These are phyloP conservation scores for Lycium barbarum DNA, from an alignment of 257 asterid genomes.

Conservation along the genomic window DNA sequence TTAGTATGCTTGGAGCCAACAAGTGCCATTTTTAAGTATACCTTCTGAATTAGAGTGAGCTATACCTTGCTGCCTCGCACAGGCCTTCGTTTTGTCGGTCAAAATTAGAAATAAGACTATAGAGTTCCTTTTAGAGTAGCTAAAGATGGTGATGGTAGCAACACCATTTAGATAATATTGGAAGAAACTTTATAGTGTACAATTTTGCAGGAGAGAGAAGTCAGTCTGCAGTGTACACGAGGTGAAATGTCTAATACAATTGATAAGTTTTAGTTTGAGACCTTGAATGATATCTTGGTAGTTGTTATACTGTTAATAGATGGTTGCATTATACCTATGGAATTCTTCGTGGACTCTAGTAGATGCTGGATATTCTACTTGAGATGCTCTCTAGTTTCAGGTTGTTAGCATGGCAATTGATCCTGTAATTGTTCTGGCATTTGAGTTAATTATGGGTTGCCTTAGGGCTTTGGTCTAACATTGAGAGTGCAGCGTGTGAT, in stretches of 20 bases:
- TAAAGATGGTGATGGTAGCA: conserved; percentile 14
- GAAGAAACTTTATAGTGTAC: neutral
- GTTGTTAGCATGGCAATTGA: too few species aligned
- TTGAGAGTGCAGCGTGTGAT: neutral
- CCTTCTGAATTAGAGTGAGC: neutral
- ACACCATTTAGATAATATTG: neutral
- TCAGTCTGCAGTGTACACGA: neutral
- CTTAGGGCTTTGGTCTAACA: too few species aligned
- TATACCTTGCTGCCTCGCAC: neutral
- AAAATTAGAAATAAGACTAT: neutral
- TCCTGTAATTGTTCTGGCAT: neutral
- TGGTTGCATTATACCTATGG: neutral
- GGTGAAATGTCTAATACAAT: neutral
- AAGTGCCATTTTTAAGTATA: neutral
- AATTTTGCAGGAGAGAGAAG: neutral
- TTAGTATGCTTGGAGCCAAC: neutral
- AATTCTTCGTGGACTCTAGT: neutral
- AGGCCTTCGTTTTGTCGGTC: neutral
- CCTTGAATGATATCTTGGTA: neutral
- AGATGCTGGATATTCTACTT: neutral
- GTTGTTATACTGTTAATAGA: neutral
- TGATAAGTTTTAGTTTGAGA: neutral
- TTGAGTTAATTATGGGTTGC: neutral
- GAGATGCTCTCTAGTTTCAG: too few species aligned
- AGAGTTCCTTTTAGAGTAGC: neutral